phyloP scores from a whole-genome alignment of 2,329 filamentous ascomycete species.

The Colletotrichum sp. region DNA sequence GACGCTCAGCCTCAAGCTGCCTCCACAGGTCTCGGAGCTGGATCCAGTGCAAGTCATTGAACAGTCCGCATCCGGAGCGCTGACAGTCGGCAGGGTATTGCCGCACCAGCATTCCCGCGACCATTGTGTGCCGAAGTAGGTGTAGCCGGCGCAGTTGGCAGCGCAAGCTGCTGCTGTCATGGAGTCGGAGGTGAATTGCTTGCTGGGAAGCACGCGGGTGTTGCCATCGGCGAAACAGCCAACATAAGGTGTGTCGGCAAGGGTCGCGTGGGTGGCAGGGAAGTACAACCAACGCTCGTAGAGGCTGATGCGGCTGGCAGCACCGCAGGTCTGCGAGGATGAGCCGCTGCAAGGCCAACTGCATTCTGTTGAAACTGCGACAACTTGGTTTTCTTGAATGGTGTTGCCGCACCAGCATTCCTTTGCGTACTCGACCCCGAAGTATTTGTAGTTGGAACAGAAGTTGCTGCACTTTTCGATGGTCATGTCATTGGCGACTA shows the following conservation, averaged over 20 bases:
- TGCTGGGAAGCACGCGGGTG: slow-evolving; percentile 31
- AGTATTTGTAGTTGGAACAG: slow-evolving; percentile 38
- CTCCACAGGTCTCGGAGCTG: slow-evolving; percentile 41
- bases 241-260: background rate
- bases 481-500: slow-evolving; percentile 48
- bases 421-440: slow-evolving; percentile 21
- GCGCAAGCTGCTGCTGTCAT: slow-evolving; percentile 45
- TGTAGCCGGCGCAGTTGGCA: slow-evolving; percentile 41
- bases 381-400: background rate
- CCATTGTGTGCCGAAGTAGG: slow-evolving; percentile 52
- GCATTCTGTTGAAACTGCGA: background rate
- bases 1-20: slow-evolving; percentile 38
- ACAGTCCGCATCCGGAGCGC: slow-evolving; percentile 37
- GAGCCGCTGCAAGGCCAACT: background rate
- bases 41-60: slow-evolving; percentile 44
- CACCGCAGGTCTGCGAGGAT: background rate
- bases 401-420: slow-evolving; percentile 24
- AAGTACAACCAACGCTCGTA: background rate
- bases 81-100: slow-evolving; percentile 37
- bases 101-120: slow-evolving; percentile 45
- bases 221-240: background rate
- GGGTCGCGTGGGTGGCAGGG: background rate
- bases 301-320: background rate
- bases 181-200: slow-evolving; percentile 30
- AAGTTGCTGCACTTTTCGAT: slow-evolving; percentile 52